Evolutionary conservation across 1,284 basidiomycete species (phyloP), one percentile per base, ranked within the genome.

Genomic region (Apiotrichum siamense): DNA sequence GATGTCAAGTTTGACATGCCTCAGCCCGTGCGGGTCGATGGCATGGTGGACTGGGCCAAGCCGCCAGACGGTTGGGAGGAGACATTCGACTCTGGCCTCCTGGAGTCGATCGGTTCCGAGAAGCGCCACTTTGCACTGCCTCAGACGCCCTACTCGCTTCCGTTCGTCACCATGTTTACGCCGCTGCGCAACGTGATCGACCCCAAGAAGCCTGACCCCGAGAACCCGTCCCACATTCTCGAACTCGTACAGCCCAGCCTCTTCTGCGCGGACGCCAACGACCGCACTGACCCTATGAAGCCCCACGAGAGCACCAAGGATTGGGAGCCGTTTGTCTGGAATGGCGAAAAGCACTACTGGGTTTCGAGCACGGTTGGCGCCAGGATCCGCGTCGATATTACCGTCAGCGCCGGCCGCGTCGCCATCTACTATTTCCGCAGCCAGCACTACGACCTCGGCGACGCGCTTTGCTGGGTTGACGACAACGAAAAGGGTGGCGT

Each of bases 401-500:
- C 62, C 58, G 69, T 69, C 38, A 61, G 59, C 40, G 64, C 62
- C 9, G 74, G 71, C 31, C 59, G 64, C 29, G 68, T 76, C 47
- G 73, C 74, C 10, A 65, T 75, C 26, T 73, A 74, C 50, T 75
- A 75, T 56, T 69, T 73, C 59, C 59, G 70, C 47, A 70, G 66
- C 50, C 63, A 68, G 54, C 62, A 67, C 44, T 74, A 75, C 50
- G 64, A 72, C 43, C 61, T 75, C 7, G 75, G 75, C 4, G 66
- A 71, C 49, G 71, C 69, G 11, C 61, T 60, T 35, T 76, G 75
- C 57, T 76, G 75, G 75, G 68, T 76, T 24, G 75, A 75, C 57
- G 69, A 75, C 49, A 73, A 75, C 46, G 68, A 70, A 35, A 44
- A 49, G n/a, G 68, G 67, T 5, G 73, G 66, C 3, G 65, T 64